A percentile compares a stretch with the other conserved stretches of the same genome.
Evolutionary conservation across 2,329 filamentous ascomycete genomes (phyloP).

Genomic region (Daldinia sp.): DNA sequence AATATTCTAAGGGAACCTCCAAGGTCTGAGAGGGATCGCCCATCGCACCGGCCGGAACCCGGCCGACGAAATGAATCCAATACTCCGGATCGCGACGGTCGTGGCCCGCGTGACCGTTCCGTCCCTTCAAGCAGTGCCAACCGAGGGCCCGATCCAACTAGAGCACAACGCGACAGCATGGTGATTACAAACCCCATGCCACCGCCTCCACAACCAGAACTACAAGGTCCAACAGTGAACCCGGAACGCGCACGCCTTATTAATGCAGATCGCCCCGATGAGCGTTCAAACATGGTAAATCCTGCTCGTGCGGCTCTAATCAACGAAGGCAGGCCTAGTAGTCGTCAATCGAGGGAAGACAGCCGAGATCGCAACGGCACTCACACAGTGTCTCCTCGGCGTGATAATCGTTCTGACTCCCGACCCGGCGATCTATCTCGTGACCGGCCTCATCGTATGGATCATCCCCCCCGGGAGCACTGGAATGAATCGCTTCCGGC

Average conservation of each 20-base stretch:
- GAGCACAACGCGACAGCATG: constrained; percentile 41
- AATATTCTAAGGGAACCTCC: constrained; percentile 47
- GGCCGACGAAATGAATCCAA: constrained; percentile 44
- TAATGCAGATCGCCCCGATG: constrained; percentile 46
- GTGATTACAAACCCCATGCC: constrained; percentile 44
- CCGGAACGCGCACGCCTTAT: constrained; percentile 63
- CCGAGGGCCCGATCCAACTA: constrained; percentile 41
- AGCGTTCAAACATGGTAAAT: constrained; percentile 54
- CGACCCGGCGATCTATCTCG: constrained; percentile 51
- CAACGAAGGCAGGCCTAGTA: constrained; percentile 50
- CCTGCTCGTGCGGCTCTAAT: constrained; percentile 58
- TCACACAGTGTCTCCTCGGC: constrained; percentile 58
- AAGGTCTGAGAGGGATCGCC: constrained; percentile 52
- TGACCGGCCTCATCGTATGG: constrained; percentile 56
- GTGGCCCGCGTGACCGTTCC: constrained; percentile 47
- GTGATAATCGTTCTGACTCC: constrained; percentile 50
- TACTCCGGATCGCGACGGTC: constrained; percentile 52
- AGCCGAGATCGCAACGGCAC: constrained; percentile 52
- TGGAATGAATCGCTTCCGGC: constrained; percentile 43
- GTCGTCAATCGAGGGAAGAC: constrained; percentile 54
- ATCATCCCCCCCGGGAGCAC: constrained; percentile 46
- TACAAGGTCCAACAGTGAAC: constrained; percentile 60
- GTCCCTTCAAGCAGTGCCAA: constrained; percentile 35
- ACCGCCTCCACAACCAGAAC: constrained; percentile 42
- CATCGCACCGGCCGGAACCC: constrained; percentile 42